phyloP scores from a whole-genome alignment of 805 yeast species.

The Metschnikowia sp. region DNA sequence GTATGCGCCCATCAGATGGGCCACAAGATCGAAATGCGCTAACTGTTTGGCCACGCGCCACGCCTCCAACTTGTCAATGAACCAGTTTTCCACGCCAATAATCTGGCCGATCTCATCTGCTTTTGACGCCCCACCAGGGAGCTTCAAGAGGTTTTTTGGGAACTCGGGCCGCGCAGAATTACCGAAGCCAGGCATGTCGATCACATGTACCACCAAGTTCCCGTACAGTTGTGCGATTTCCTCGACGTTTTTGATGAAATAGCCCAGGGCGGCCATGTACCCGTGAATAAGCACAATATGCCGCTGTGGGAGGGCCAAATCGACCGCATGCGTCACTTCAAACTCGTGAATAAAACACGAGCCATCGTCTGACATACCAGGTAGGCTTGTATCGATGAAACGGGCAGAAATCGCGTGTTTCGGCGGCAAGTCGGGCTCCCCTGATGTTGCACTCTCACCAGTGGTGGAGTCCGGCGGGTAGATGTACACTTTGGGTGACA shows the following conservation, averaged over 20 bases:
- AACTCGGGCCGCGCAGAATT: constrained; percentile 40
- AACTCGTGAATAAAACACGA: constrained; percentile 36
- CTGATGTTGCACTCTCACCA: not conserved
- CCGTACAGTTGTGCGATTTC: constrained; percentile 26
- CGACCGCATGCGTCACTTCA: constrained; percentile 24
- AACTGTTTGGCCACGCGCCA: constrained; percentile 31
- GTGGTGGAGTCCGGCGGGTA: constrained; percentile 4
- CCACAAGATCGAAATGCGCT: constrained; percentile 29
- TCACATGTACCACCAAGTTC: constrained; percentile 35
- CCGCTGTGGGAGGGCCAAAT: constrained; percentile 6
- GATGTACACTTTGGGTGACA: constrained; percentile 28
- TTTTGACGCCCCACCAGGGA: constrained; percentile 15
- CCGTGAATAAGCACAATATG: constrained; percentile 40
- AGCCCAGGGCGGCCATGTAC: constrained; percentile 45
- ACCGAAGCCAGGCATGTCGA: constrained; percentile 43
- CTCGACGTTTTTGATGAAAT: constrained; percentile 38
- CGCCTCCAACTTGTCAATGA: constrained; percentile 35
- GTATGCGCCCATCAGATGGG: constrained; percentile 45
- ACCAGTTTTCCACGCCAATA: constrained; percentile 37
- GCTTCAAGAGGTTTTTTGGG: constrained; percentile 27
- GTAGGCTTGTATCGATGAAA: constrained; percentile 29
- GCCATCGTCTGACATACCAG: constrained; percentile 16
- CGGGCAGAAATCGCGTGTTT: constrained; percentile 9
- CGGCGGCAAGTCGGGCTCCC: not conserved
- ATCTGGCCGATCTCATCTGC: constrained; percentile 30